A percentile compares a stretch with the other conserved stretches of the same genome.
These are phyloP conservation scores for Cryptococcus depauperatus DNA, from an alignment of 1,284 basidiomycete genomes.

Conservation along the genomic window DNA sequence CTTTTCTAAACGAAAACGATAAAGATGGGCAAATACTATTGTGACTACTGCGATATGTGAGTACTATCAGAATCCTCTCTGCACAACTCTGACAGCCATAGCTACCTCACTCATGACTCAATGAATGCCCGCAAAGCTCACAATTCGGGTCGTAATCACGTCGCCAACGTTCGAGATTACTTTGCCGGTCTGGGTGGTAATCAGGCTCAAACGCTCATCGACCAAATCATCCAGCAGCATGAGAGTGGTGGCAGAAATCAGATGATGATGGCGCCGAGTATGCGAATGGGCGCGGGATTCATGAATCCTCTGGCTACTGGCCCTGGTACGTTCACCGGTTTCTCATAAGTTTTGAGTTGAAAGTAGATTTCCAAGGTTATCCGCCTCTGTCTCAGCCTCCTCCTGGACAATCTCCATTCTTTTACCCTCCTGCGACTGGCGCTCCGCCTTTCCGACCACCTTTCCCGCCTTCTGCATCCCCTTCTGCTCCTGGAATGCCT, in stretches of 20 bases:
- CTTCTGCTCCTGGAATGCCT: too few species aligned
- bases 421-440: too few species aligned
- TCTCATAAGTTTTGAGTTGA: too few species aligned
- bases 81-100: not conserved
- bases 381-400: too few species aligned
- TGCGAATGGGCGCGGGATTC: slow-evolving; percentile 40
- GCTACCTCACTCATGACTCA: slow-evolving; percentile 35
- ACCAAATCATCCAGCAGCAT: slow-evolving; percentile 87
- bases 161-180: slow-evolving; percentile 93
- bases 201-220: slow-evolving; percentile 91
- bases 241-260: slow-evolving; percentile 51
- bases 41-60: slow-evolving; percentile 20
- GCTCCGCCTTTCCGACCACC: too few species aligned
- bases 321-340: slow-evolving; percentile 5
- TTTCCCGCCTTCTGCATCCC: not conserved
- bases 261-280: slow-evolving; percentile 64
- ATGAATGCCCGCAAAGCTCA: slow-evolving; percentile 82
- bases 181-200: slow-evolving; percentile 93
- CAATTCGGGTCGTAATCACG: slow-evolving; percentile 92
- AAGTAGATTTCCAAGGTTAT: too few species aligned
- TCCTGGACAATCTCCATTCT: too few species aligned
- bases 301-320: slow-evolving; percentile 33
- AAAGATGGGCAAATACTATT: slow-evolving; percentile 22
- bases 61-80: slow-evolving; percentile 3
- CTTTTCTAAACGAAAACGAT: too few species aligned